These are phyloP conservation scores for Mycena rosella DNA, from an alignment of 768 basidiomycete genomes.

Conservation along the genomic window DNA sequence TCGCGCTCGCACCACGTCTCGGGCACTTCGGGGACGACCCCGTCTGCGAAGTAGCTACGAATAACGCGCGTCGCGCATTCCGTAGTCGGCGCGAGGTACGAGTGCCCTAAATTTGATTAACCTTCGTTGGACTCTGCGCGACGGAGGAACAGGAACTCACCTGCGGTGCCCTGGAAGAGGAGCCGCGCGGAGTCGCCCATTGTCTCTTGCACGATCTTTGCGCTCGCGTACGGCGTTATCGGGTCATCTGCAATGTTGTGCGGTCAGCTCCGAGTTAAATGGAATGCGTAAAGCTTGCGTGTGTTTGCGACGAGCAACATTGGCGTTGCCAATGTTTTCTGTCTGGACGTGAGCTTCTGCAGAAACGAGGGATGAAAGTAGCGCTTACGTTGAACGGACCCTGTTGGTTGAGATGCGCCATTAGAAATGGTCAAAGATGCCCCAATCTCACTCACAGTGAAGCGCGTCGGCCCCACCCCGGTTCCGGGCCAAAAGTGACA, in stretches of 20 bases:
- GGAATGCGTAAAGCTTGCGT: slow-evolving; percentile 1
- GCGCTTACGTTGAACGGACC: slow-evolving; percentile 33
- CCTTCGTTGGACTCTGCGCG: not conserved
- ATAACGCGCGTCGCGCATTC: slow-evolving; percentile 25
- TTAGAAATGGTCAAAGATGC: not conserved
- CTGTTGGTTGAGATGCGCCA: not conserved
- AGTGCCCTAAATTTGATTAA: slow-evolving; percentile 23
- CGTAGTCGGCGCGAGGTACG: slow-evolving; percentile 31
- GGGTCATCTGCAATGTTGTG: slow-evolving; percentile 25
- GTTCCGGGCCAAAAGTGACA: slow-evolving; percentile 37
- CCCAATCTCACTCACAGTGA: slow-evolving; percentile 12
- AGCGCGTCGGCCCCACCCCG: slow-evolving; percentile 29
- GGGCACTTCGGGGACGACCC: slow-evolving; percentile 14
- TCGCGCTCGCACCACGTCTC: slow-evolving; percentile 27
- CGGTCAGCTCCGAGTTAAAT: not conserved
- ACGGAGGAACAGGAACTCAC: slow-evolving; percentile 7
- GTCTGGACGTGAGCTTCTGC: not conserved
- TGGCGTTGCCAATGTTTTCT: slow-evolving; percentile 36
- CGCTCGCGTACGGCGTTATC: slow-evolving; percentile 29
- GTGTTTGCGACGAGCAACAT: slow-evolving; percentile 31
- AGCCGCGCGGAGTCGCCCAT: slow-evolving; percentile 36
- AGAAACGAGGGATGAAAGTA: not conserved
- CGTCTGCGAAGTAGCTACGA: slow-evolving; percentile 22
- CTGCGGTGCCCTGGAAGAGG: slow-evolving; percentile 25
- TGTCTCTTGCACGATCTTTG: slow-evolving; percentile 25